Evolutionary conservation across 768 basidiomycete species (phyloP), one percentile per base, ranked within the genome.

Genomic region (Clitopilus passeckerianus): DNA sequence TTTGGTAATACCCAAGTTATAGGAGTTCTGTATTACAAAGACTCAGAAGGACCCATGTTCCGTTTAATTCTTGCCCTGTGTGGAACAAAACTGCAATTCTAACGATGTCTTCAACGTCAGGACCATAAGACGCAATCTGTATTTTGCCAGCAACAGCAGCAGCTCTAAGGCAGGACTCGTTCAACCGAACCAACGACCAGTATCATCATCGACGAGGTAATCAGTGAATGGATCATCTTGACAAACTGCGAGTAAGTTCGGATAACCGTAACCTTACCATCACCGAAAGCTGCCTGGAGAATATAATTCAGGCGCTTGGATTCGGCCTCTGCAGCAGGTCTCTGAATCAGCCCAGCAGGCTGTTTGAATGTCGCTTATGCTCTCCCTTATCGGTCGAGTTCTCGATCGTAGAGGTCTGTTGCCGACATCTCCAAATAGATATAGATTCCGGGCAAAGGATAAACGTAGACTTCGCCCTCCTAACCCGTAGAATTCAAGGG

Each of bases 161-260:
- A 53, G 57, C 60, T 53, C 60, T 50, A 6, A 65, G 56, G 41
- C 59, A 61, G 16, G 65, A 61, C 0, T 50, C 56, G 22, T 61
- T 44, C 6, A 53, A 37, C 18, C 58, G 63, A 3, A 62, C 35
- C 5, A 70, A 59, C 0, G 64, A 65, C 34, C 56, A n/a, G n/a
- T 23, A 34, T 68, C 63, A 14, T 64, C 65, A 12, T 64, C 69
- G 8, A 63, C 50, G 16, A 68, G 54, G 6, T 64, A 20, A 12
- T 61, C 22, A 10, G 54, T 63, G 44, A 66, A 66, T 14, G 63
- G 64, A 57, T 68, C 67, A 23, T 63, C 68, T 67, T 59, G 37
- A n/a, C 12, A 41, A 41, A n/a, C 37, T 5, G 37, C 37, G 5
- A 15, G 37, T 12, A 3, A 41, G 10, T 30, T 30, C 27, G 3